These are phyloP conservation scores for Postia placenta DNA, from an alignment of 768 basidiomycete genomes.

Conservation along the genomic window DNA sequence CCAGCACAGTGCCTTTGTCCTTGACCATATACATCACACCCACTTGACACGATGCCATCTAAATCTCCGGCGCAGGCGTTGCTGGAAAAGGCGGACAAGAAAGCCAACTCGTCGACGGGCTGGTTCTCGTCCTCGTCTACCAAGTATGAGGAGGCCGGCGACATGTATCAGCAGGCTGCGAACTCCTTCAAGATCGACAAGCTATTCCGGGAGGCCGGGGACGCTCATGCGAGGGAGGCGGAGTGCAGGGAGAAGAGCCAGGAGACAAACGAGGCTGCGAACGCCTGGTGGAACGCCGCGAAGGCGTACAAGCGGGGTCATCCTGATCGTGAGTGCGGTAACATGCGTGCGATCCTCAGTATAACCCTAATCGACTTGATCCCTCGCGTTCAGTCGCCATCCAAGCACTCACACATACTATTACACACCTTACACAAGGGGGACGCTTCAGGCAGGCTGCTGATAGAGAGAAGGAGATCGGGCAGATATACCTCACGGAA, in stretches of 20 bases:
- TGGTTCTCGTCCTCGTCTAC: constrained; percentile 85
- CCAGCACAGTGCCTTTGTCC: not conserved
- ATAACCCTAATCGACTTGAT: too few species aligned
- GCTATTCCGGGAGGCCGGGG: constrained; percentile 85
- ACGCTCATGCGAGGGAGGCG: constrained; percentile 88
- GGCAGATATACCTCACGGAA: constrained; percentile 86
- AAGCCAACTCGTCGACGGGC: constrained; percentile 70
- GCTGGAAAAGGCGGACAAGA: constrained; percentile 90
- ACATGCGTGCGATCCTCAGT: too few species aligned
- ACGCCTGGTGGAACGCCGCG: constrained; percentile 97
- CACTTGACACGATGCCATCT: constrained; percentile 44
- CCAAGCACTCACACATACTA: constrained; percentile 78
- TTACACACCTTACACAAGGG: constrained; percentile 70
- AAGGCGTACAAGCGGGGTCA: constrained; percentile 91
- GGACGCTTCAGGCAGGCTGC: constrained; percentile 97
- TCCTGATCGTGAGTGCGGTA: constrained; percentile 77
- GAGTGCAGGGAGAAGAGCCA: constrained; percentile 88
- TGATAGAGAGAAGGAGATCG: constrained; percentile 97
- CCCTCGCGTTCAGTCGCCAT: constrained; percentile 63
- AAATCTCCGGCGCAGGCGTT: constrained; percentile 75
- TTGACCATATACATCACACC: too few species aligned
- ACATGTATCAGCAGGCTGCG: constrained; percentile 91
- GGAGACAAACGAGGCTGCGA: constrained; percentile 91
- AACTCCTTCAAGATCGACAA: constrained; percentile 93
- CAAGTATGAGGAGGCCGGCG: constrained; percentile 94